phyloP scores from a whole-genome alignment of 257 asterid genomes.

The Leptodermis oblonga region DNA sequence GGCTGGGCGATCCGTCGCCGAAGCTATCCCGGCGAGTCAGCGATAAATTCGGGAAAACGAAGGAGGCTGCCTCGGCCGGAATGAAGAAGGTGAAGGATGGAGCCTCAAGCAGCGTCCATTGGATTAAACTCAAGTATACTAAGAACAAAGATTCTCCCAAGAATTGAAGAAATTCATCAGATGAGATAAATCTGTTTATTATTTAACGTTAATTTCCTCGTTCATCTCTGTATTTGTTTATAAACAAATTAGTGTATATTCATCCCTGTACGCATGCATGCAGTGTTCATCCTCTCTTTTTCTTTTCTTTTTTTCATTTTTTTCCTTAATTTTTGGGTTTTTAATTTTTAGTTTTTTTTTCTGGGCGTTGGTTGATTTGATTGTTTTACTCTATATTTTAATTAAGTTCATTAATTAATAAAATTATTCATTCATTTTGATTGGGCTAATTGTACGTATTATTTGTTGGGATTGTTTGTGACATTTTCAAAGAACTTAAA shows the following conservation, averaged over 20 bases:
- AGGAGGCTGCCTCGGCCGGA: constrained; percentile 47
- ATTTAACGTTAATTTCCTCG: neutral
- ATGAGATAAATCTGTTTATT: no score
- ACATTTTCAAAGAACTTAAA: no score
- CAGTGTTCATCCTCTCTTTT: no score
- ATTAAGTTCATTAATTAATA: neutral
- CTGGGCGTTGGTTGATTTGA: neutral
- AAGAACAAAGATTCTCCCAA: constrained; percentile 46
- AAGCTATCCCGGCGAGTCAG: constrained; percentile 30
- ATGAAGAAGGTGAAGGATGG: constrained; percentile 52
- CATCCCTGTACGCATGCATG: neutral
- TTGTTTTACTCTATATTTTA: neutral
- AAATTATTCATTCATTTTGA: neutral
- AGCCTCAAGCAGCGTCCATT: constrained; percentile 43
- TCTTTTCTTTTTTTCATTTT: neutral
- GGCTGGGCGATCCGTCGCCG: constrained; percentile 30
- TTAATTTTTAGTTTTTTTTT: neutral
- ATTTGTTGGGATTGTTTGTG: no score
- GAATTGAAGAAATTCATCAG: no score
- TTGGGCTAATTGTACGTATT: no score
- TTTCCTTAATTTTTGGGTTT: no score
- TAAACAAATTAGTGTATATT: neutral
- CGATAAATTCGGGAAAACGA: constrained; percentile 47
- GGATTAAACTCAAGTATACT: constrained; percentile 54
- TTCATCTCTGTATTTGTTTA: neutral